Percentiles rank a stretch among this genome's conserved stretches.
Conservation (phyloP, 139 green algal species). For the Micromonas pusilla region DNA sequence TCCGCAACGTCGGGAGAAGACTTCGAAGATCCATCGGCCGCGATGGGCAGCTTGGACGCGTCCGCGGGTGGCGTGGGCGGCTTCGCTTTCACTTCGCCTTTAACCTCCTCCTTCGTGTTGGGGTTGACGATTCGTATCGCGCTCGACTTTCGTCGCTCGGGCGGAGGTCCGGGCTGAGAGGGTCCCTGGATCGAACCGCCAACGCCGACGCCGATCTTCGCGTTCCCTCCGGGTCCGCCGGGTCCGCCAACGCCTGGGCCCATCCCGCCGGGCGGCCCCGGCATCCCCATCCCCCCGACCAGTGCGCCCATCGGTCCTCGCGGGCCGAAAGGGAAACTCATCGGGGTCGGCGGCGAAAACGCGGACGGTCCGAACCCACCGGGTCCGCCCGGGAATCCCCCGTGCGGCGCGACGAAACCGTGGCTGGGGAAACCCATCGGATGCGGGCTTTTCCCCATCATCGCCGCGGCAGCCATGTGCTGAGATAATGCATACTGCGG, state of each 20-base stretch:
- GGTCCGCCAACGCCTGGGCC: background rate
- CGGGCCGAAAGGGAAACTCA: too few relatives aligned
- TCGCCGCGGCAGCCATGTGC: too few relatives aligned
- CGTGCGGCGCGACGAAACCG: too few relatives aligned
- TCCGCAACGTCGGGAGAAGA: too few relatives aligned
- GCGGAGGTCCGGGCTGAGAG: background rate
- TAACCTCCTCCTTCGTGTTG: slow-evolving; percentile 19
- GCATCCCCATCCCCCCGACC: slow-evolving; percentile 19
- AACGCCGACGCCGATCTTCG: background rate
- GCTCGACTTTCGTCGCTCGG: background rate
- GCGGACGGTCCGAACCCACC: too few relatives aligned
- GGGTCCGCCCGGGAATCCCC: too few relatives aligned
- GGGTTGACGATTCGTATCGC: slow-evolving; percentile 21
- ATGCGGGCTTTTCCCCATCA: too few relatives aligned
- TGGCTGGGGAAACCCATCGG: too few relatives aligned
- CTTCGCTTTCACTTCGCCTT: background rate
- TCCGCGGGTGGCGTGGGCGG: background rate
- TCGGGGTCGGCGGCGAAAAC: too few relatives aligned
- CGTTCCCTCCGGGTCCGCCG: background rate
- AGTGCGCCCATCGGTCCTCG: too few relatives aligned
- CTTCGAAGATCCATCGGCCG: too few relatives aligned
- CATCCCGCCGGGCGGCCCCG: background rate
- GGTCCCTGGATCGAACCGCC: background rate
- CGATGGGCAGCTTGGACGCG: background rate
- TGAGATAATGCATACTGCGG: too few relatives aligned